These are phyloP conservation scores for Aspergillus sparsus DNA, from an alignment of 495 filamentous ascomycete genomes.

Conservation along the genomic window DNA sequence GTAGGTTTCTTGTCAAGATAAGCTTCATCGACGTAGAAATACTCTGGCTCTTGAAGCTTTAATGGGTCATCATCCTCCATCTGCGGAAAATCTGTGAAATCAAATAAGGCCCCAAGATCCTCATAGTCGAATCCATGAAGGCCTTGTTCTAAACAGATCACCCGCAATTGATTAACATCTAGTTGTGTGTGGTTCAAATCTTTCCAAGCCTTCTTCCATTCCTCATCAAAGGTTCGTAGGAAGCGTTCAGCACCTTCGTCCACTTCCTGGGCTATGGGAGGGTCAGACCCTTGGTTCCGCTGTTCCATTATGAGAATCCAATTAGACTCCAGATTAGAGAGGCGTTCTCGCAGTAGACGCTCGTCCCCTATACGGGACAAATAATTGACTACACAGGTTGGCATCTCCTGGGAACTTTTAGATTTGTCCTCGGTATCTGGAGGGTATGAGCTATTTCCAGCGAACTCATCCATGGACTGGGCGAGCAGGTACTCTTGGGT, in stretches of 20 bases:
- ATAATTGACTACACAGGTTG: slow-evolving; percentile 24
- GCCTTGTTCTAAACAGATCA: slow-evolving; percentile 25
- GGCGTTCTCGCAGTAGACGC: slow-evolving; percentile 29
- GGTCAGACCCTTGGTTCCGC: slow-evolving; percentile 12
- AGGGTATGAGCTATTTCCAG: neutral
- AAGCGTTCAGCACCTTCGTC: slow-evolving; percentile 30
- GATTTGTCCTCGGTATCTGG: neutral
- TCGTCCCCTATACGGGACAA: slow-evolving; percentile 33
- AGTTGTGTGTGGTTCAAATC: slow-evolving; percentile 26
- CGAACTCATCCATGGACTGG: slow-evolving; percentile 24
- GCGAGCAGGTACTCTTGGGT: slow-evolving; percentile 28
- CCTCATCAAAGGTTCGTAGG: slow-evolving; percentile 25
- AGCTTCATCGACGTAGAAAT: neutral
- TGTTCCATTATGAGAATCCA: slow-evolving; percentile 26
- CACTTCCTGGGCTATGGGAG: slow-evolving; percentile 21
- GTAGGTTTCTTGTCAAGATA: too few species aligned
- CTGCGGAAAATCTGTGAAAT: neutral
- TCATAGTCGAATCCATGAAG: slow-evolving; percentile 16
- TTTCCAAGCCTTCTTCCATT: slow-evolving; percentile 19
- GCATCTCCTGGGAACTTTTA: slow-evolving; percentile 4
- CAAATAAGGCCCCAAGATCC: slow-evolving; percentile 10
- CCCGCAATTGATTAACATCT: slow-evolving; percentile 23
- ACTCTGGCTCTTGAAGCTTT: slow-evolving; percentile 6
- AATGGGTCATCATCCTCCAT: slow-evolving; percentile 1
- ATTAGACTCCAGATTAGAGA: slow-evolving; percentile 30